phyloP scores from a whole-genome alignment of 768 basidiomycete species.

The Leucocoprinus birnbaumii region DNA sequence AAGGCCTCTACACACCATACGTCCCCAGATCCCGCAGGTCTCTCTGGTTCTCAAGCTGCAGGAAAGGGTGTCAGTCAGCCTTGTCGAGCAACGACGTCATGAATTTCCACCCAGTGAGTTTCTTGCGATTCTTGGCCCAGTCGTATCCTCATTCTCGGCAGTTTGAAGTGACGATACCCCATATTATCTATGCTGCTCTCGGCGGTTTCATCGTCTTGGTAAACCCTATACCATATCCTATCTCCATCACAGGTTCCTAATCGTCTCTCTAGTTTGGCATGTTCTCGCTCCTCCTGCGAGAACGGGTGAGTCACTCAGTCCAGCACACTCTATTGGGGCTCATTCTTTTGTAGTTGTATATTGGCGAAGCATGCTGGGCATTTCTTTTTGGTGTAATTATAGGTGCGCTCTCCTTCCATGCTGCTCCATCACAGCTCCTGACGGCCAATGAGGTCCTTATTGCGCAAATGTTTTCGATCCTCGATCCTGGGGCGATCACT shows the following conservation, averaged over 20 bases:
- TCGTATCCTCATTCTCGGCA: conserved; percentile 19
- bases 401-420: conserved; percentile 42
- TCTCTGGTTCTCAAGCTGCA: neutral
- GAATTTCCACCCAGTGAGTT: conserved; percentile 48
- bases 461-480: conserved; percentile 82
- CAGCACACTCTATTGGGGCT: conserved; percentile 6
- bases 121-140: conserved; percentile 8
- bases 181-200: conserved; percentile 76
- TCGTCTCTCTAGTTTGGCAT: conserved; percentile 72
- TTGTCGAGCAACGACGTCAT: conserved; percentile 29
- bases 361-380: conserved; percentile 96
- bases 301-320: conserved; percentile 50
- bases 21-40: neutral
- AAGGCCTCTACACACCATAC: neutral
- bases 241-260: neutral
- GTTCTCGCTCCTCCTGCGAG: conserved; percentile 90
- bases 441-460: conserved; percentile 61
- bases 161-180: conserved; percentile 67
- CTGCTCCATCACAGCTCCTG: neutral
- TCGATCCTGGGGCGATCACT: conserved; percentile 60
- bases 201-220: conserved; percentile 86
- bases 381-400: conserved; percentile 92
- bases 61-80: conserved; percentile 5
- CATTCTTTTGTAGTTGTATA: conserved; percentile 57
- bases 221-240: conserved; percentile 11